Evolutionary conservation across 208 protist genomes (phyloP).

Genomic region (Leishmania braziliensis): DNA sequence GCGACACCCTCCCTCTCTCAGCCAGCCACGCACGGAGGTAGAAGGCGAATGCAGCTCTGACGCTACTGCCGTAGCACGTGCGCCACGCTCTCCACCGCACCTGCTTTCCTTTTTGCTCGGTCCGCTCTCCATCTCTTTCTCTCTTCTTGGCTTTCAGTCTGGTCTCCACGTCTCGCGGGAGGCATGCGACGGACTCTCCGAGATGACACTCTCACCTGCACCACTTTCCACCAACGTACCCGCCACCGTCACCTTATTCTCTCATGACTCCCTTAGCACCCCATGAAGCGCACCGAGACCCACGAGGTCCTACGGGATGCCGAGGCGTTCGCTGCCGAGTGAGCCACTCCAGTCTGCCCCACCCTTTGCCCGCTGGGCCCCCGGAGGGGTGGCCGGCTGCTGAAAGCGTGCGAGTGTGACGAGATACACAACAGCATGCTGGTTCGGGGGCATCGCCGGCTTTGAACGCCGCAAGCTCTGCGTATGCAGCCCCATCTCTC

Average conservation of each 20-base stretch:
- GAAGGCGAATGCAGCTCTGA: neutral
- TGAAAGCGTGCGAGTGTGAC: conserved; percentile 6
- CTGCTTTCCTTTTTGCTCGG: neutral
- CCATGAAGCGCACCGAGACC: too few species aligned
- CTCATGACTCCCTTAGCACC: neutral
- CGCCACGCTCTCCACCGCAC: neutral
- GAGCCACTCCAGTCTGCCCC: conserved; percentile 22
- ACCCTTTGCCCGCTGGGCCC: conserved; percentile 23
- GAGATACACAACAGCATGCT: conserved; percentile 18
- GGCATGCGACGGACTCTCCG: neutral
- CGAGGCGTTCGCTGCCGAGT: conserved; percentile 19
- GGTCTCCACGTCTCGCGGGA: neutral
- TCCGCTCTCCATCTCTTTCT: neutral
- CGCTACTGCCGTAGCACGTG: neutral
- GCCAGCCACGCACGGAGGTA: neutral
- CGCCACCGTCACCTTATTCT: neutral
- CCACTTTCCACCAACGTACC: neutral
- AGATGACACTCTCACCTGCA: neutral
- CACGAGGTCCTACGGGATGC: conserved; percentile 13
- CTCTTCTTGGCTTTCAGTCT: neutral
- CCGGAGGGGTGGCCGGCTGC: conserved; percentile 8
- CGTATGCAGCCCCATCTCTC: conserved; percentile 18
- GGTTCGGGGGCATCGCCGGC: conserved; percentile 25
- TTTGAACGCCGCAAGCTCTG: conserved; percentile 22
- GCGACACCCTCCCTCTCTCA: neutral